Conservation (phyloP, 805 yeast genomes). For the Teunomyces panamensis region DNA sequence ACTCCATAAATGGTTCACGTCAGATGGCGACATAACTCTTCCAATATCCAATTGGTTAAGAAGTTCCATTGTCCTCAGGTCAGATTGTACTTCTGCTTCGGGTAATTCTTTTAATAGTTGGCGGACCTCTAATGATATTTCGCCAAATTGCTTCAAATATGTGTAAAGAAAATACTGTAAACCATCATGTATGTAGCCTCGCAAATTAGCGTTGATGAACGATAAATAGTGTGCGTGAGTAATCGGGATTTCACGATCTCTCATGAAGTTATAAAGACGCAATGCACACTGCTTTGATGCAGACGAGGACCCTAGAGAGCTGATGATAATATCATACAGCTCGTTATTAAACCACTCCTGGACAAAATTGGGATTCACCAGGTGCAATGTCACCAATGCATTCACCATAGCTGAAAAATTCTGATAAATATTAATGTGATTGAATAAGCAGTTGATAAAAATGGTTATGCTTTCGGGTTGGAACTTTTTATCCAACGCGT, state of each 20-base stretch:
- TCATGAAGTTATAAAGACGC: conserved; percentile 20
- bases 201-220: conserved; percentile 22
- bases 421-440: conserved; percentile 32
- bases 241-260: conserved; percentile 4
- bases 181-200: conserved; percentile 22
- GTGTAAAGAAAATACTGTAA: conserved; percentile 22
- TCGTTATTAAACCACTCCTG: conserved; percentile 26
- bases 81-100: conserved; percentile 5
- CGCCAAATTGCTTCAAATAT: conserved; percentile 16
- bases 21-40: background rate
- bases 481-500: conserved; percentile 12
- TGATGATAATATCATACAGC: conserved; percentile 28
- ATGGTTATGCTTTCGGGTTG: conserved; percentile 16
- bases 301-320: conserved; percentile 24
- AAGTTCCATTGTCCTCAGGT: conserved; percentile 11
- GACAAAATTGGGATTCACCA: conserved; percentile 12
- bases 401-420: conserved; percentile 31
- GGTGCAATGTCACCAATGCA: conserved; percentile 16
- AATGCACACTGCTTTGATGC: conserved; percentile 27
- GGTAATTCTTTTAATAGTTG: conserved; percentile 16
- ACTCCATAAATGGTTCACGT: conserved; percentile 15
- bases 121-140: conserved; percentile 5
- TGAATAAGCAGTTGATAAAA: conserved; percentile 35
- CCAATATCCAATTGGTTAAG: background rate
- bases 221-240: conserved; percentile 17